Conservation (phyloP, 2,329 filamentous ascomycete genomes). For the Penicillium occitanis region DNA sequence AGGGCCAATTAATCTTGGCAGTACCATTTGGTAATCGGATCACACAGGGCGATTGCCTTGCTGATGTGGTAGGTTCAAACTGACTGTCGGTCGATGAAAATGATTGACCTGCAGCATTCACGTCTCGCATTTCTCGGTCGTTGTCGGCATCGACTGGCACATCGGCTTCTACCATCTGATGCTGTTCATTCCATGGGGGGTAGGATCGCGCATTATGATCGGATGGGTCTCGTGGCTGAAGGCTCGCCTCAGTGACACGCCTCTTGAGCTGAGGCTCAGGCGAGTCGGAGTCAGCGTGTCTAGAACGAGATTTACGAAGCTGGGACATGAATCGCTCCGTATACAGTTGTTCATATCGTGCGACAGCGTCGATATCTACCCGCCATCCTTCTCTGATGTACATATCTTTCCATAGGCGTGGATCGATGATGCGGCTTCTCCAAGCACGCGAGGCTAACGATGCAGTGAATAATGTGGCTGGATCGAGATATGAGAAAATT, state of each 20-base stretch:
- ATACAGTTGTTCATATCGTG: constrained; percentile 61
- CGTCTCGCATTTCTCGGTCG: constrained; percentile 48
- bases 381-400: constrained; percentile 88
- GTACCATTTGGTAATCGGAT: constrained; percentile 35
- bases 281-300: constrained; percentile 48
- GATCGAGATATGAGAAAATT: constrained; percentile 82
- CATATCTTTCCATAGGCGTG: constrained; percentile 79
- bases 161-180: constrained; percentile 50
- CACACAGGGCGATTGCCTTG: constrained; percentile 32
- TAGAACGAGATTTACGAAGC: constrained; percentile 49
- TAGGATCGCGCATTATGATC: constrained; percentile 7
- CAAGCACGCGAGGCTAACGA: constrained; percentile 78
- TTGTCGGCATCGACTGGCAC: constrained; percentile 35
- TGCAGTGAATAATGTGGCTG: constrained; percentile 74
- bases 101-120: constrained; percentile 28
- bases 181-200: constrained; percentile 48
- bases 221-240: constrained; percentile 38
- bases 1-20: constrained; percentile 80
- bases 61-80: not conserved
- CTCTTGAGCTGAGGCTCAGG: constrained; percentile 56
- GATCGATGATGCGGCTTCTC: constrained; percentile 77
- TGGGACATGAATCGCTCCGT: constrained; percentile 38
- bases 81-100: constrained; percentile 26
- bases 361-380: constrained; percentile 65
- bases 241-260: constrained; percentile 48